Evolutionary conservation across 2,329 filamentous ascomycete species (phyloP).

Genomic region (Nannizziopsis arthrosporioides): DNA sequence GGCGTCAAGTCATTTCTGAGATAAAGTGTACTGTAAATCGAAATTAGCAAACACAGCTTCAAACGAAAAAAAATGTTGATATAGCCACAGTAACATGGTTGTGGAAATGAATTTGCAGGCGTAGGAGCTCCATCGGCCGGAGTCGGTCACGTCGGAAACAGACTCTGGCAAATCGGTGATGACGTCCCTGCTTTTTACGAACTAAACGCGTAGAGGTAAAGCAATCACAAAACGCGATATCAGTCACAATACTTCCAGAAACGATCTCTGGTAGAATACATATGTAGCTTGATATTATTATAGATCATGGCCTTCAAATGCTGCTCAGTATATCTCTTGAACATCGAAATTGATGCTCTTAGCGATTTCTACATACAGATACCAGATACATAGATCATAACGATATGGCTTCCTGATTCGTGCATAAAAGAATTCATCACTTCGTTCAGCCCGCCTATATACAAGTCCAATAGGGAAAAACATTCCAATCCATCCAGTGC

Average conservation of each 20-base stretch:
- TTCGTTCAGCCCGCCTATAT: constrained; percentile 2
- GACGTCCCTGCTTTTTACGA: neutral
- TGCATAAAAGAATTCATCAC: constrained; percentile 7
- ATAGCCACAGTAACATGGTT: neutral
- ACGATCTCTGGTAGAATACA: too few species aligned
- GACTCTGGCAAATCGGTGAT: neutral
- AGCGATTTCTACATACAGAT: neutral
- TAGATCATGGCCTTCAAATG: neutral
- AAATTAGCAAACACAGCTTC: neutral
- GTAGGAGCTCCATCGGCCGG: too few species aligned
- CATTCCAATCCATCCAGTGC: neutral
- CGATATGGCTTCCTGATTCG: neutral
- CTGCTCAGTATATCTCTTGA: too few species aligned
- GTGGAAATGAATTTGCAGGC: neutral
- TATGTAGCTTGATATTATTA: neutral
- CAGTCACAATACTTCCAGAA: too few species aligned
- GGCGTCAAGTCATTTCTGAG: constrained; percentile 15
- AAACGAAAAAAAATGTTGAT: neutral
- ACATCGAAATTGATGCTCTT: too few species aligned
- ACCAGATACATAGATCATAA: neutral
- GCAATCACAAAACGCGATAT: neutral
- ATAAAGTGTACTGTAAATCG: neutral
- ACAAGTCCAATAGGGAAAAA: neutral
- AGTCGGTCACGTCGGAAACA: too few species aligned
- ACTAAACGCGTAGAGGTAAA: constrained; percentile 1